Percentiles rank a stretch among this genome's conserved stretches.
Conservation (phyloP, 2,329 filamentous ascomycete species). For the Sclerotinia spermophila region DNA sequence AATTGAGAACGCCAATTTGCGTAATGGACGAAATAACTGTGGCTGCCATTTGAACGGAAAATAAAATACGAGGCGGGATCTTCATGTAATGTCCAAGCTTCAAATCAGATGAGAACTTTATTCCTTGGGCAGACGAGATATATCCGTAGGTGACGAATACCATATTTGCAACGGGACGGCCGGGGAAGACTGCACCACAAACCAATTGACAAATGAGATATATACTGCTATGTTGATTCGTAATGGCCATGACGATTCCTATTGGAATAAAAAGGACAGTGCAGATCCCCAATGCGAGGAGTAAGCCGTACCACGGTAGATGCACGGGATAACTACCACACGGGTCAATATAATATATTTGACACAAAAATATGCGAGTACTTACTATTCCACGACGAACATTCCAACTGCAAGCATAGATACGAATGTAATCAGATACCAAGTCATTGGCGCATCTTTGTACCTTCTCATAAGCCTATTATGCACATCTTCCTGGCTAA, state of each 20-base stretch:
- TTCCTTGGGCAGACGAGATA: constrained; percentile 82
- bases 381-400: constrained; percentile 80
- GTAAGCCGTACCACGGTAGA: constrained; percentile 80
- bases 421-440: constrained; percentile 74
- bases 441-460: constrained; percentile 73
- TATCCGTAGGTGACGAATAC: constrained; percentile 90
- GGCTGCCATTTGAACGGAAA: constrained; percentile 72
- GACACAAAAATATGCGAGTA: constrained; percentile 25
- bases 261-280: constrained; percentile 84
- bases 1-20: constrained; percentile 81
- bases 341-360: neutral
- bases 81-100: constrained; percentile 90
- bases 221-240: constrained; percentile 82
- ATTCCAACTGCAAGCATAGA: constrained; percentile 76
- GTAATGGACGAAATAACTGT: constrained; percentile 74
- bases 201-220: constrained; percentile 85
- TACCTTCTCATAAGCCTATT: constrained; percentile 80
- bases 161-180: constrained; percentile 86
- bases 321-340: constrained; percentile 66
- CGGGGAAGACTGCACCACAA: constrained; percentile 77
- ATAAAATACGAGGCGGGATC: constrained; percentile 74
- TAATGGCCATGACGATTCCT: constrained; percentile 89
- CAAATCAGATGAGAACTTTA: constrained; percentile 83
- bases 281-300: constrained; percentile 74
- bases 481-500: constrained; percentile 76